phyloP scores from a whole-genome alignment of 441 rosid species.

The Corymbia calophylla region DNA sequence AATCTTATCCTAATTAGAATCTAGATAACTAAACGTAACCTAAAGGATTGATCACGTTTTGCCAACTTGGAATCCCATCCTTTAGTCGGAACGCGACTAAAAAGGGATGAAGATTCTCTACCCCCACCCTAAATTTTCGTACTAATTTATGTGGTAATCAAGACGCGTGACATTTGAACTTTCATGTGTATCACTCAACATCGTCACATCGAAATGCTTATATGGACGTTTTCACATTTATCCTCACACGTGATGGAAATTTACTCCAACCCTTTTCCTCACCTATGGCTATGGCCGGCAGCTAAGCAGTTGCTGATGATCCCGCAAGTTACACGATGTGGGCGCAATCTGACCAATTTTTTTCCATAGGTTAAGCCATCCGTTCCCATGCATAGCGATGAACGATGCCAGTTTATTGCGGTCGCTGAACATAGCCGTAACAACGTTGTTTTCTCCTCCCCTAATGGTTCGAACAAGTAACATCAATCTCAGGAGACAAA shows the following conservation, averaged over 20 bases:
- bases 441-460: background rate
- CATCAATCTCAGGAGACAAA: background rate
- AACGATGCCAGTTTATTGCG: background rate
- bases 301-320: background rate
- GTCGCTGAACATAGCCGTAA: background rate
- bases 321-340: background rate
- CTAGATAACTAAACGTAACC: no score
- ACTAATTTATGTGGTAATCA: background rate
- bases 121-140: background rate
- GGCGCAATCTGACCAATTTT: background rate
- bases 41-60: background rate
- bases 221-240: background rate
- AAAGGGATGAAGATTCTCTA: background rate
- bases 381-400: background rate
- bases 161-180: background rate
- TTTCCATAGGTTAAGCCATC: background rate
- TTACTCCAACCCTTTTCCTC: background rate
- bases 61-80: background rate
- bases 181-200: background rate
- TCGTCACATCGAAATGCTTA: background rate
- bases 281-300: background rate
- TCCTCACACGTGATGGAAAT: background rate
- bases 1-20: no score
- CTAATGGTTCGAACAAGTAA: background rate
- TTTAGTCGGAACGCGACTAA: background rate